Evolutionary conservation across 768 basidiomycete genomes (phyloP).

Genomic region (Mycena haematopus): DNA sequence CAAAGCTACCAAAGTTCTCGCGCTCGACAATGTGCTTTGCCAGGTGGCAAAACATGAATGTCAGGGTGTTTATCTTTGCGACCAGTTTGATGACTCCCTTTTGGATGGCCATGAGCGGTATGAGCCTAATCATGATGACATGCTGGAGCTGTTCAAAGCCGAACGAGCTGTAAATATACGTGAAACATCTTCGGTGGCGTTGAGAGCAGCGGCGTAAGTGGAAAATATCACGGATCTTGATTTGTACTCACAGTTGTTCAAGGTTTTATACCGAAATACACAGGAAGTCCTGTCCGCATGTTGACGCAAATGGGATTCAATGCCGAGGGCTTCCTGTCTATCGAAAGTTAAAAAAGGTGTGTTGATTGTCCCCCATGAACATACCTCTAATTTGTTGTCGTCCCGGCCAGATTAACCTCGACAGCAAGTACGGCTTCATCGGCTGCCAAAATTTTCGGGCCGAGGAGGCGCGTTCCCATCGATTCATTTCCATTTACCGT

Average conservation of each 20-base stretch:
- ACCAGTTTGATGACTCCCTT: not conserved
- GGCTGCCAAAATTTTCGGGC: too few relatives aligned
- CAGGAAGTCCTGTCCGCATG: not conserved
- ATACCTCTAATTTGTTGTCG: not conserved
- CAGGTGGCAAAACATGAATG: not conserved
- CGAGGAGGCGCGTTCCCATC: not conserved
- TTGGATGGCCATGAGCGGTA: not conserved
- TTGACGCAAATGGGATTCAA: not conserved
- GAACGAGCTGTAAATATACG: slow-evolving; percentile 5
- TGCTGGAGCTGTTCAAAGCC: not conserved
- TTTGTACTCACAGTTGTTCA: not conserved
- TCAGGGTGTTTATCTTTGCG: not conserved
- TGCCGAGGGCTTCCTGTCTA: not conserved
- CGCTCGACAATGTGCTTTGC: not conserved
- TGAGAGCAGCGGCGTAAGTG: slow-evolving; percentile 1
- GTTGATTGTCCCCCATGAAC: too few relatives aligned
- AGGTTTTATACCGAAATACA: slow-evolving; percentile 7
- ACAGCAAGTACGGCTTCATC: too few relatives aligned
- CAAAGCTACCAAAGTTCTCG: not conserved
- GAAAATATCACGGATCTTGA: not conserved
- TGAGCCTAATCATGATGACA: too few relatives aligned
- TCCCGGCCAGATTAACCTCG: not conserved
- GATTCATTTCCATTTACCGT: not conserved
- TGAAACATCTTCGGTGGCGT: slow-evolving; percentile 2
- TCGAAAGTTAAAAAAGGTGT: not conserved